Percentiles rank a stretch among this genome's conserved stretches.
Evolutionary conservation across 169 alveolate genomes (phyloP).

Genomic region (Plasmodium berghei): DNA sequence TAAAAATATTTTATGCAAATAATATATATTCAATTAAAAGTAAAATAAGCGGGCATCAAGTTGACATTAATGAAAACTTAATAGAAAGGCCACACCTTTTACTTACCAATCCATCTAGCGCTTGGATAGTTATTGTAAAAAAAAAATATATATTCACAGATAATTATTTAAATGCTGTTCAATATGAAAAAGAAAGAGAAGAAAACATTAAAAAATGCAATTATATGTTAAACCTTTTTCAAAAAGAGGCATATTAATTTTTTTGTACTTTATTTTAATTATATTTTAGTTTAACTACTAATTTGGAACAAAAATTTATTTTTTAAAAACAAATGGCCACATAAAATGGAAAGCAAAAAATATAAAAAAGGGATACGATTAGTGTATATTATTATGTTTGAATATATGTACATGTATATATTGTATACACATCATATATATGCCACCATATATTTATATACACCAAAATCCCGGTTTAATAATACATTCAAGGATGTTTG

Average conservation of each 20-base stretch:
- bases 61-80: conserved; percentile 60
- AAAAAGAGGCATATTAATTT: conserved; percentile 1
- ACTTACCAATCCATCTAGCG: conserved; percentile 17
- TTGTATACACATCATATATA: no score
- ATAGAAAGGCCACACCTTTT: conserved; percentile 32
- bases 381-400: no score
- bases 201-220: conserved; percentile 15
- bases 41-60: conserved; percentile 55
- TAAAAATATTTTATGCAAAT: conserved; percentile 46
- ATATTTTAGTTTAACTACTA: no score
- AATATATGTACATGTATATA: no score
- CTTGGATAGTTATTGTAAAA: conserved; percentile 69
- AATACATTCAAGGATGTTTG: no score
- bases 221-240: conserved; percentile 15
- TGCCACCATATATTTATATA: no score
- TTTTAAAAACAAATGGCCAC: no score
- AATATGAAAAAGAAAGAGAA: conserved; percentile 41
- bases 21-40: conserved; percentile 36
- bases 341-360: no score
- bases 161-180: conserved; percentile 9
- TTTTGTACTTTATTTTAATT: no score
- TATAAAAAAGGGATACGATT: no score
- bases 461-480: no score
- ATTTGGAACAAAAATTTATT: no score
- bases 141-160: conserved; percentile 8